A percentile compares a stretch with the other conserved stretches of the same genome.
Conservation (phyloP, 129 eudicot genomes). For the Arctium minus region DNA sequence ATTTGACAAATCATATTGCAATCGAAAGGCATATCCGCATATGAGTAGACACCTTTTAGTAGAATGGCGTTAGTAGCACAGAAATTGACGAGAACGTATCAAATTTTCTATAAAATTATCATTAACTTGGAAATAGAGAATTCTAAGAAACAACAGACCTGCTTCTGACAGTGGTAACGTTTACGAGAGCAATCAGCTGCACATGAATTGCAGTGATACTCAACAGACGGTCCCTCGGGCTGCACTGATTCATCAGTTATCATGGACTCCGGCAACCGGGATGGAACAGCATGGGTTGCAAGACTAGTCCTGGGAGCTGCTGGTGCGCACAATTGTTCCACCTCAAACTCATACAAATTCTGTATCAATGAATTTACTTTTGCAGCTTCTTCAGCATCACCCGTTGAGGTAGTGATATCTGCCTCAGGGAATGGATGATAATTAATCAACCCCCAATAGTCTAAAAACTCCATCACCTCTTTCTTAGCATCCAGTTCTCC, state of each 20-base stretch:
- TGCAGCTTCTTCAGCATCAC: conserved; percentile 38
- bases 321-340: conserved; percentile 49
- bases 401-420: conserved; percentile 27
- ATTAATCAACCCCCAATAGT: conserved; percentile 97
- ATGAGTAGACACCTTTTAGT: background rate
- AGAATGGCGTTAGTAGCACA: background rate
- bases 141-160: conserved; percentile 54
- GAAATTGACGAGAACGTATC: background rate
- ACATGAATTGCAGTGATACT: conserved; percentile 96
- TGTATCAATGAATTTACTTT: conserved; percentile 56
- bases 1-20: background rate
- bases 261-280: conserved; percentile 73
- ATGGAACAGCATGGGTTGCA: conserved; percentile 43
- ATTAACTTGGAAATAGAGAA: background rate
- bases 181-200: conserved; percentile 97
- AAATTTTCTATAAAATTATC: background rate
- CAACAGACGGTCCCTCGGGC: conserved; percentile 88
- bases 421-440: conserved; percentile 71
- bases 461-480: conserved; percentile 91
- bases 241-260: conserved; percentile 67
- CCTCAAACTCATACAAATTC: conserved; percentile 67
- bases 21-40: background rate
- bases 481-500: conserved; percentile 73
- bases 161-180: conserved; percentile 97
- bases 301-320: conserved; percentile 39